A percentile compares a stretch with the other conserved stretches of the same genome.
These are phyloP conservation scores for Hypericum perforatum DNA, from an alignment of 345 rosid genomes.

Conservation along the genomic window DNA sequence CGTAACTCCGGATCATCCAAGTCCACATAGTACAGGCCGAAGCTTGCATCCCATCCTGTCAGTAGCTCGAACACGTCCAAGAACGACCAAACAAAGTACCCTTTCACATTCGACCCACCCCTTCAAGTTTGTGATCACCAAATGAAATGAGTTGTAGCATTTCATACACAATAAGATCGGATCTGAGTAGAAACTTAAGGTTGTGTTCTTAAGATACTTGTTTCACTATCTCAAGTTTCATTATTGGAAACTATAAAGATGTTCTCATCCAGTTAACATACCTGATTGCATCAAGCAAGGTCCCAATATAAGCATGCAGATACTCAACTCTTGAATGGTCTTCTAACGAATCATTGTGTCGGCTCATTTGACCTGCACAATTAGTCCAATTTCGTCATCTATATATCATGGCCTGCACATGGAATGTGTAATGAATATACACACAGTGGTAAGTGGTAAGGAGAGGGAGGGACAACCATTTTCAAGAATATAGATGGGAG, in stretches of 20 bases:
- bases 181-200: too few relatives aligned
- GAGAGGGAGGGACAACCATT: slow-evolving; percentile 21
- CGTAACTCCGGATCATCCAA: slow-evolving; percentile 28
- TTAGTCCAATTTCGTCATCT: not conserved
- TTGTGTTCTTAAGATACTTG: too few relatives aligned
- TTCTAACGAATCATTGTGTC: slow-evolving; percentile 26
- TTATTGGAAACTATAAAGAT: too few relatives aligned
- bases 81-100: slow-evolving; percentile 48
- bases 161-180: too few relatives aligned
- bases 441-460: not conserved
- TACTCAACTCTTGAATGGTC: slow-evolving; percentile 35
- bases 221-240: too few relatives aligned
- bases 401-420: not conserved
- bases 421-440: not conserved
- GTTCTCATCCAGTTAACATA: too few relatives aligned
- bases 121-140: slow-evolving; percentile 10
- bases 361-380: slow-evolving; percentile 34
- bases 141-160: not conserved
- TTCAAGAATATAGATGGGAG: slow-evolving; percentile 34
- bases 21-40: slow-evolving; percentile 38
- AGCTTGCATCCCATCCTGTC: slow-evolving; percentile 26
- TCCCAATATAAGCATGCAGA: slow-evolving; percentile 36
- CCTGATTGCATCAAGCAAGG: slow-evolving; percentile 30
- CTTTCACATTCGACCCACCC: slow-evolving; percentile 37
- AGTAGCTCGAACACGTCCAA: slow-evolving; percentile 33